Evolutionary conservation across 352 stramenopile species (phyloP), one percentile per base, ranked within the genome.

Genomic region (Globisporangium takayamanum): DNA sequence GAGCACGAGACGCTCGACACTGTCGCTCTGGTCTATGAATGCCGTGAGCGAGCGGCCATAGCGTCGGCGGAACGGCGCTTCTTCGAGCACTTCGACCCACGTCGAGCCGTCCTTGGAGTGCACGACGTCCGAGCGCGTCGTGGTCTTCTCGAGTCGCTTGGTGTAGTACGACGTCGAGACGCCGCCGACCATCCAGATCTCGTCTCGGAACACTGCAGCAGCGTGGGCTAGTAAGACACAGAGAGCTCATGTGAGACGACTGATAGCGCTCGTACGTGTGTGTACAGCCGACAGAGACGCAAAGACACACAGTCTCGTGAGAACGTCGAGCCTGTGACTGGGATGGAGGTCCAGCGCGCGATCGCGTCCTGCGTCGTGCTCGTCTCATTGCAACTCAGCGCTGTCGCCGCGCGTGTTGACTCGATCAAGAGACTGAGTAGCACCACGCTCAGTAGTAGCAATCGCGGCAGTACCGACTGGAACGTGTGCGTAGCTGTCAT

Each of bases 131-230:
- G 78, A 88, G 5, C 84, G 78, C 16, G 70, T 76, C 12, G 69
- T 88, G 15, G 81, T 88, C 44, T 78, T 68, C 57, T 90, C 78
- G 49, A 94, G 62, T 12, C 75, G 76, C 50, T 84, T 87, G 14
- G 80, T 92, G 64, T 89, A 86, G 59, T 94, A 92, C 16, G 70
- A 70, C 1, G 68, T 74, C n/a, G 84, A 89, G 11, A 91, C 75
- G 1, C 84, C 80, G 50, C 81, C 78, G 18, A 94, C 76, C 52
- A 89, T 70, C 78, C 79, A 92, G 41, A 92, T 77, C 57, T 79
- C 72, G 41, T 78, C 66, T 2, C 59, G 64, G 51, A 88, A 91
- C 51, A 70, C 78, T 18, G 74, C 67, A 1, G 80, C 74, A 15
- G 84, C 80, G 59, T 93, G 81, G 1, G 79, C 81, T 93, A 62